Base-by-base conservation (phyloP, 768 basidiomycete genomes). In the Podaxis rugospora region DNA sequence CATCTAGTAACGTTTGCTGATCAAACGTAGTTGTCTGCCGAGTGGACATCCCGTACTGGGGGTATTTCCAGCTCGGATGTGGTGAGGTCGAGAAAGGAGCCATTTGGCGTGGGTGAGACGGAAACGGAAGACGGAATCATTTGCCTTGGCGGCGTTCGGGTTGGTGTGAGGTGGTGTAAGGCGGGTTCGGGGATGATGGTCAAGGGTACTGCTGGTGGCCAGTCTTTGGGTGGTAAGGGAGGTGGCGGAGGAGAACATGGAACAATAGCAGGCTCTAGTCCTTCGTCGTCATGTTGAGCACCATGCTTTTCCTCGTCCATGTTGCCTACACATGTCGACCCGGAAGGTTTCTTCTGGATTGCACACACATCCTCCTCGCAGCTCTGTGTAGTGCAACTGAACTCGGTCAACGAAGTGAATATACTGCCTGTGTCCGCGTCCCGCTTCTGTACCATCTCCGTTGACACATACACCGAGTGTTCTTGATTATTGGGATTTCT, bases 401-500 rank as follows among this genome's bases (percentile, higher is more conserved):
- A 55, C 25, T 69, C 69, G 10, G 71, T 68, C n/a, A 71, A 42
- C 3, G 69, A 62, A 46, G 70, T 67, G 46, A 69, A 14, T 14
- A 32, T 14, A 25, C 57, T 58, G 23, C 16, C 27, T 2, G 57
- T 3, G 14, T 58, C 57, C 3, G 69, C 71, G 59, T 72, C 70
- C 18, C 71, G 68, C 36, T 69, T 72, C 54, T 72, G 66, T 49
- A 69, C 54, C n/a, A 68, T 59, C 49, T 72, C 69, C 58, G 68
- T 64, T 21, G 66, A 62, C 28, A 74, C 65, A 49, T 65, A 65
- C 16, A 74, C 68, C 16, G 71, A 69, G 47, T 37, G 37, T 58
- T 16, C 28, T 51, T 57, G 46, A 18, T 18, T 18, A 37, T n/a
- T 28, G 27, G 42, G 14, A 28, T 6, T 21, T 5, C 3, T 35